Evolutionary conservation across 768 basidiomycete genomes (phyloP).

Genomic region (Mycena chlorophos): DNA sequence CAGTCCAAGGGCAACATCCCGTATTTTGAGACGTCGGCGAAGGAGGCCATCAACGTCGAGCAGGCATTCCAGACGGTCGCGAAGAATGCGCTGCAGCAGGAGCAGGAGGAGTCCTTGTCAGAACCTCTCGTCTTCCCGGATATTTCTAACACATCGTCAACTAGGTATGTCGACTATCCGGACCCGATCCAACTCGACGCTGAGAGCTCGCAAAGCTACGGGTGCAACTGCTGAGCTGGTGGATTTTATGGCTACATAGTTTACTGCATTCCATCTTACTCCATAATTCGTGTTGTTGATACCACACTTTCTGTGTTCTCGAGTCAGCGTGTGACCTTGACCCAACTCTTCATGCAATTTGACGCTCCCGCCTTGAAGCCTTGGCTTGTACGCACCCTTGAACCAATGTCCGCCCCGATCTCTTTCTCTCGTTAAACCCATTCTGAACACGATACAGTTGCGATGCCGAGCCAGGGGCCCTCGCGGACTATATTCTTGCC

Average conservation of each 20-base stretch:
- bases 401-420: conserved; percentile 72
- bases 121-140: conserved; percentile 31
- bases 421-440: conserved; percentile 4
- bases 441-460: conserved; percentile 58
- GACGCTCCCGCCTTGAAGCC: conserved; percentile 65
- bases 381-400: conserved; percentile 87
- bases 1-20: conserved; percentile 99
- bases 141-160: conserved; percentile 13
- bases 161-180: conserved; percentile 95
- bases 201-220: conserved; percentile 87
- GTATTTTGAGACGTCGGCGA: conserved; percentile 99
- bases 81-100: conserved; percentile 98
- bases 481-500: conserved; percentile 93
- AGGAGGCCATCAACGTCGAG: conserved; percentile 99
- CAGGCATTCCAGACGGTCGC: conserved; percentile 99
- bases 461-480: conserved; percentile 92
- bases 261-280: conserved; percentile 8
- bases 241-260: conserved; percentile 22
- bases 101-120: conserved; percentile 92
- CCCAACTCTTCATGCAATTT: background rate
- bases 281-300: conserved; percentile 18
- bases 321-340: conserved; percentile 3
- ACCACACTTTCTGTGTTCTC: conserved; percentile 12
- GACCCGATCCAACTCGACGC: conserved; percentile 97
- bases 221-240: conserved; percentile 76